Evolutionary conservation across 2,329 filamentous ascomycete genomes (phyloP).

Genomic region (Tolypocladium capitatum): DNA sequence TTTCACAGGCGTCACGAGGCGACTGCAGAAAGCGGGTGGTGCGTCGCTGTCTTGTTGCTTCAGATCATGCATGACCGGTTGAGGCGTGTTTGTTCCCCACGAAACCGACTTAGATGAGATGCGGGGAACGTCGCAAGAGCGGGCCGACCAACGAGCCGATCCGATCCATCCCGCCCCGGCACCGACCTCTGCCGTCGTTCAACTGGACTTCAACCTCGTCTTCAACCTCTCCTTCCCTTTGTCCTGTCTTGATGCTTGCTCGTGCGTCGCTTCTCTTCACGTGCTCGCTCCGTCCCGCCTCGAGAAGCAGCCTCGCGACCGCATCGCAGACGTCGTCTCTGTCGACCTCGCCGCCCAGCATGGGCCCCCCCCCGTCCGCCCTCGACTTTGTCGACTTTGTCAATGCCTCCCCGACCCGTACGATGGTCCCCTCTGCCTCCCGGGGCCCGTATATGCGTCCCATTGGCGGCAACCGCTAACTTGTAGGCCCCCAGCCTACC

Average conservation of each 20-base stretch:
- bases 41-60: too few species aligned
- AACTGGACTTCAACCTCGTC: not conserved
- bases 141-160: too few species aligned
- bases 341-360: slow-evolving; percentile 22
- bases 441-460: not conserved
- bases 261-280: not conserved
- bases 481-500: slow-evolving; percentile 56
- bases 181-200: not conserved
- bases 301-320: not conserved
- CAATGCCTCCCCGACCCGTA: slow-evolving; percentile 88
- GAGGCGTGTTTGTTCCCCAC: too few species aligned
- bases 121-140: too few species aligned
- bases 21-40: too few species aligned
- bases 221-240: not conserved
- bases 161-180: not conserved
- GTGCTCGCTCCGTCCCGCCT: not conserved
- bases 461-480: not conserved
- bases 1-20: too few species aligned
- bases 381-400: slow-evolving; percentile 87
- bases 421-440: slow-evolving; percentile 12
- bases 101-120: too few species aligned
- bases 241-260: not conserved
- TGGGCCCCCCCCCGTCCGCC: slow-evolving; percentile 45
- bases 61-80: too few species aligned
- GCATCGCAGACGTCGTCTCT: slow-evolving; percentile 5